Evolutionary conservation across 192 early-diverging fungal species (phyloP), one percentile per base, ranked within the genome.

Genomic region (Coemansia sp.): DNA sequence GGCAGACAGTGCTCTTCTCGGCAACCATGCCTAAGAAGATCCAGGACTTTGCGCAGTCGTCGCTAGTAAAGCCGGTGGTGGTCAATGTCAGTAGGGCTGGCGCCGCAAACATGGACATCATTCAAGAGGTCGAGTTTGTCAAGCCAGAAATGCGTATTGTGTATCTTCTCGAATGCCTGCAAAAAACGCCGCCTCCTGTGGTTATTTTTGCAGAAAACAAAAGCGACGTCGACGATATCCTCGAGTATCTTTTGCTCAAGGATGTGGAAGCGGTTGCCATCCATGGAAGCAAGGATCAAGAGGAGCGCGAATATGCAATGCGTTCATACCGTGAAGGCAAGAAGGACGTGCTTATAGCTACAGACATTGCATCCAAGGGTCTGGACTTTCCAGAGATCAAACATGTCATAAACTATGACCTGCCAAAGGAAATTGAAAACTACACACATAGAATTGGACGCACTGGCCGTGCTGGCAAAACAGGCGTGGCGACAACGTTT

Each of bases 381-480:
- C 70, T 99, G 21, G 97, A 99, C 83, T 99, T 99, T 74, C 77
- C 89, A 7, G 90, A 91, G 63, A 97, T 99, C 79, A 92, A 97
- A 65, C 97, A 99, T 63, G 97, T 99, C 53, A 99, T 99, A 67
- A 93, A 98, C 72, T 99, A 92, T 79, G 97, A 99, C 71, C 95
- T 99, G 92, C 97, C 97, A 42, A 97, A 97, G 67, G 95, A 98
- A 70, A 99, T 99, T 79, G 97, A 99, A 83, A 95, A 98, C 80
- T 99, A 97, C 77, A 93, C 95, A 2, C 94, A 97, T 79, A 84
- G 96, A 42, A 98, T 99, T 63, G 97, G 97, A 63, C 90, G 97
- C 75, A 99, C 95, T 8, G 97, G 97, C 58, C 93, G 97, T 70
- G 91, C 90, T 6, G 97, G 97, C 25, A 94, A 94, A 72, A 97